phyloP scores from a whole-genome alignment of 768 basidiomycete genomes.

The Rhodosporidiobolus sp. region DNA sequence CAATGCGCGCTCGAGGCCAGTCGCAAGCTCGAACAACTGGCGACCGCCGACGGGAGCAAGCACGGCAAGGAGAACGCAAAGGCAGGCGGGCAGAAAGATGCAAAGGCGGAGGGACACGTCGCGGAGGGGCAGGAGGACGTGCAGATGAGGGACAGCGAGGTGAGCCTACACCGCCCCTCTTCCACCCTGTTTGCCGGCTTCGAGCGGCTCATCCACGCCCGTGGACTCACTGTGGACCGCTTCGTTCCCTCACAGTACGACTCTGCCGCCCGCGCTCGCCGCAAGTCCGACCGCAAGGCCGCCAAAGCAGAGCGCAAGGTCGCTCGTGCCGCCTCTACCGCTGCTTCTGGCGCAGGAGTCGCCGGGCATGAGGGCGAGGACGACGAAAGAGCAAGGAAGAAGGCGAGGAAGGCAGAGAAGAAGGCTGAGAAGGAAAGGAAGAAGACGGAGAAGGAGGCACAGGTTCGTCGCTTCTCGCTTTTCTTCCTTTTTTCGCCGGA shows the following conservation, averaged over 20 bases:
- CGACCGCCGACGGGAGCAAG: too few relatives aligned
- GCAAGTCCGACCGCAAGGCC: not conserved
- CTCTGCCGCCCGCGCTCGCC: not conserved
- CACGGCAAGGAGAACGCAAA: too few relatives aligned
- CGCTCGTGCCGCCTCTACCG: not conserved
- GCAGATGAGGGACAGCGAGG: not conserved
- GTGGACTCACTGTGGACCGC: not conserved
- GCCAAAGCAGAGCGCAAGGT: conserved; percentile 2
- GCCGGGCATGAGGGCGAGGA: not conserved
- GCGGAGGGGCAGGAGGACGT: not conserved
- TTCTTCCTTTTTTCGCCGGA: too few relatives aligned
- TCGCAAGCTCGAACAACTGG: not conserved
- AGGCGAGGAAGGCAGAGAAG: not conserved
- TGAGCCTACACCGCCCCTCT: not conserved
- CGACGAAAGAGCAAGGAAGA: not conserved
- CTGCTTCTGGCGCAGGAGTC: not conserved
- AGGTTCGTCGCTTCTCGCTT: too few relatives aligned
- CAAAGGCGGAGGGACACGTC: not conserved
- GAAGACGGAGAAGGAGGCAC: not conserved
- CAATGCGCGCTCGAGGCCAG: not conserved
- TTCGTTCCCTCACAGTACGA: not conserved
- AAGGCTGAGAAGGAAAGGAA: not conserved
- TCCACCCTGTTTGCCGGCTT: too few relatives aligned
- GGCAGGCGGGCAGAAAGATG: not conserved
- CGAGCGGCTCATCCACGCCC: not conserved